A percentile compares a stretch with the other conserved stretches of the same genome.
phyloP scores from a whole-genome alignment of 2,329 filamentous ascomycete genomes.

The Didymosphaeria variabile region DNA sequence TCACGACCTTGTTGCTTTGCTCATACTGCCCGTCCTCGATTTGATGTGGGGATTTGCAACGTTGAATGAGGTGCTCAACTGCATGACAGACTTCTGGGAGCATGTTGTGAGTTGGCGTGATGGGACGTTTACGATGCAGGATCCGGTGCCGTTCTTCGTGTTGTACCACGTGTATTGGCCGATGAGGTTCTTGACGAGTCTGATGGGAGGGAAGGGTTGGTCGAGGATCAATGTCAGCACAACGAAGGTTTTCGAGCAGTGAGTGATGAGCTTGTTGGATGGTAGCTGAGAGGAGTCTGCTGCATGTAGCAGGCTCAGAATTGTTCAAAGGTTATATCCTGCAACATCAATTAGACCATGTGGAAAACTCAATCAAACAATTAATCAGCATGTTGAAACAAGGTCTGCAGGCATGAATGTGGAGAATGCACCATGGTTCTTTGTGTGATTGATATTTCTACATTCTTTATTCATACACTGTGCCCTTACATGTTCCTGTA shows the following conservation, averaged over 20 bases:
- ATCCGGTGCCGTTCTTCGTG: slow-evolving; percentile 61
- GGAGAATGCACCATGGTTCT: too few species aligned
- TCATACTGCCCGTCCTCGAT: slow-evolving; percentile 51
- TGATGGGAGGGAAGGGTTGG: slow-evolving; percentile 63
- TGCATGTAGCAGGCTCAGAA: too few species aligned
- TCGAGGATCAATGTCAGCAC: slow-evolving; percentile 74
- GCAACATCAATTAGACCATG: too few species aligned
- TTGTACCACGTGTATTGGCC: slow-evolving; percentile 65
- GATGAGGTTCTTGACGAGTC: slow-evolving; percentile 58
- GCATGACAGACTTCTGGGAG: slow-evolving; percentile 45
- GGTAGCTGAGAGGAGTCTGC: too few species aligned
- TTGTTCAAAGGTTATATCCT: too few species aligned
- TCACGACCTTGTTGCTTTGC: slow-evolving; percentile 67
- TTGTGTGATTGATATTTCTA: neutral
- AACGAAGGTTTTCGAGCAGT: slow-evolving; percentile 61
- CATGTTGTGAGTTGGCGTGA: slow-evolving; percentile 60
- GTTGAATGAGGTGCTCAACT: slow-evolving; percentile 32
- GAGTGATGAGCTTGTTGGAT: neutral
- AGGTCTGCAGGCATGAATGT: too few species aligned
- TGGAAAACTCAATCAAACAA: too few species aligned
- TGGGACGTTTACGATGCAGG: slow-evolving; percentile 59
- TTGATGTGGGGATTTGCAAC: slow-evolving; percentile 27
- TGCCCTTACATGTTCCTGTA: neutral
- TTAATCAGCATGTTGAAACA: too few species aligned
- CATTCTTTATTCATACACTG: neutral